Conservation (phyloP, 2,329 filamentous ascomycete species). For the Sphaerulina vaccinii region DNA sequence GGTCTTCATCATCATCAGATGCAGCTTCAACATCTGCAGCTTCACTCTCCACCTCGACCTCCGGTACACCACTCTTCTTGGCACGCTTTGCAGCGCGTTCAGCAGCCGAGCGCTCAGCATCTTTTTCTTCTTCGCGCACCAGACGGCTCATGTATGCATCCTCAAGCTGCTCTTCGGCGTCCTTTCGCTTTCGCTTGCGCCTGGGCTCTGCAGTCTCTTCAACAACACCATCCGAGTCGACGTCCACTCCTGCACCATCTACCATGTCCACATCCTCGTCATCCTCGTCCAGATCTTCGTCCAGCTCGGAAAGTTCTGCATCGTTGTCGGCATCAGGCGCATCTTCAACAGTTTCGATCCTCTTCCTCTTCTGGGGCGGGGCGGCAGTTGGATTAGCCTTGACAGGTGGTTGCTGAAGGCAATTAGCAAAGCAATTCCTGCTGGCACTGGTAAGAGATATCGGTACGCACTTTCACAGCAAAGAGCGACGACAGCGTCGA, state of each 20-base stretch:
- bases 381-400: constrained; percentile 25
- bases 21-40: constrained; percentile 30
- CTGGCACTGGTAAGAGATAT: constrained; percentile 21
- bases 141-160: constrained; percentile 67
- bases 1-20: constrained; percentile 31
- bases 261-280: constrained; percentile 28
- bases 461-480: constrained; percentile 36
- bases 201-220: constrained; percentile 48
- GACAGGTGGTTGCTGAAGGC: constrained; percentile 36
- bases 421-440: constrained; percentile 17
- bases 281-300: constrained; percentile 19
- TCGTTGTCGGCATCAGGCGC: constrained; percentile 38
- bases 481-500: constrained; percentile 50
- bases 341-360: constrained; percentile 20
- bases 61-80: constrained; percentile 20
- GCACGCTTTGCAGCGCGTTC: constrained; percentile 35
- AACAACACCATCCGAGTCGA: constrained; percentile 18
- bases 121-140: constrained; percentile 46
- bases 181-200: constrained; percentile 52
- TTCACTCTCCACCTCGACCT: constrained; percentile 28
- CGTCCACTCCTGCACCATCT: constrained; percentile 25
- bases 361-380: constrained; percentile 38
- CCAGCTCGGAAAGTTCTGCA: constrained; percentile 24
- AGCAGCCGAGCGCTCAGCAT: constrained; percentile 29
- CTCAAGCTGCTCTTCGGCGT: constrained; percentile 64